phyloP scores from a whole-genome alignment of 2,329 filamentous ascomycete genomes.

The Exophiala xenobiotica region DNA sequence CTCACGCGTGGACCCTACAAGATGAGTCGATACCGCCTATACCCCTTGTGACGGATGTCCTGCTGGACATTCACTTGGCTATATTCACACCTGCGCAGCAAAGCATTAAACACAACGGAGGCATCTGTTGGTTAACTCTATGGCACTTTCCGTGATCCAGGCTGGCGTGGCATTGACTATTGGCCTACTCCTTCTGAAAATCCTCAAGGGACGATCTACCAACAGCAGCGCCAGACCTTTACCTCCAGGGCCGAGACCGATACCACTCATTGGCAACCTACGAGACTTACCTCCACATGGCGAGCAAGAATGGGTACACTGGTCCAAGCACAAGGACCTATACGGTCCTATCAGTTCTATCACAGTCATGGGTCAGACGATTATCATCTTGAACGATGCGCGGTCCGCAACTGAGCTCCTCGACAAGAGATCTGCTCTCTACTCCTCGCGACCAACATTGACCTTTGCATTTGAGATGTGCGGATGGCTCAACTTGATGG shows the following conservation, averaged over 20 bases:
- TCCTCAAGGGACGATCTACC: neutral
- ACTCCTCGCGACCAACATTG: slow-evolving; percentile 36
- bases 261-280: slow-evolving; percentile 53
- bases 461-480: slow-evolving; percentile 42
- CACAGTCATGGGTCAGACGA: slow-evolving; percentile 38
- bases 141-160: neutral
- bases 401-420: slow-evolving; percentile 38
- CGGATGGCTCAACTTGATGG: slow-evolving; percentile 42
- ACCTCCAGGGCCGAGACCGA: slow-evolving; percentile 51
- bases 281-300: slow-evolving; percentile 46
- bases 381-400: slow-evolving; percentile 40
- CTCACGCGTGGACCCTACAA: no score
- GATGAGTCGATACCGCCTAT: no score
- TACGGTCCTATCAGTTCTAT: slow-evolving; percentile 44
- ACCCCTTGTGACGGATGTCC: no score
- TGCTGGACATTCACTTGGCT: no score
- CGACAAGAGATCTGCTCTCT: slow-evolving; percentile 34
- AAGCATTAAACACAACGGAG: neutral
- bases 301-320: slow-evolving; percentile 43
- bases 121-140: no score
- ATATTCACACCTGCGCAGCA: neutral
- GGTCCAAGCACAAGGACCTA: slow-evolving; percentile 44
- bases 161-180: neutral
- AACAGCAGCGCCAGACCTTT: slow-evolving; percentile 31
- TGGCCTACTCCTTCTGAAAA: neutral